These are phyloP conservation scores for Pachyrhizus erosus DNA, from an alignment of 306 rosid species.

Conservation along the genomic window DNA sequence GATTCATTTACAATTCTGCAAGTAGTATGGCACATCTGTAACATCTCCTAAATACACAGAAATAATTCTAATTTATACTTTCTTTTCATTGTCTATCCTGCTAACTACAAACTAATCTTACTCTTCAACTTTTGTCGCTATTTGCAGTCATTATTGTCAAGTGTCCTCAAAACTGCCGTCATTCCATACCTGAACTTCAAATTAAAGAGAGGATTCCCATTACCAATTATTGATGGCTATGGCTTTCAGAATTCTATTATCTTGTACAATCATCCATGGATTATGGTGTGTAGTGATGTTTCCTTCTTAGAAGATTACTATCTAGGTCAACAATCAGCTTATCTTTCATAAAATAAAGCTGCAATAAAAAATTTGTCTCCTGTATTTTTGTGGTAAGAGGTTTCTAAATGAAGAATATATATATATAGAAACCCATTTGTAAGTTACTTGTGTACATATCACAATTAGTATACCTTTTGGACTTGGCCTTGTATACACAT, in stretches of 20 bases:
- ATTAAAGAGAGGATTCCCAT: slow-evolving; percentile 62
- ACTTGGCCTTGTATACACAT: background rate
- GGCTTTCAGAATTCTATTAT: slow-evolving; percentile 59
- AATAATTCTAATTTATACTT: background rate
- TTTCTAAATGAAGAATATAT: slow-evolving; percentile 8
- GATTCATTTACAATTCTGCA: background rate
- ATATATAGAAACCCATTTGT: background rate
- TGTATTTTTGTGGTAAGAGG: slow-evolving; percentile 7
- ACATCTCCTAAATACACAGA: background rate
- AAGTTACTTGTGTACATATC: no score
- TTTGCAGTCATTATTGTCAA: slow-evolving; percentile 65
- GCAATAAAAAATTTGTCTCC: background rate
- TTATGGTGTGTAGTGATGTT: slow-evolving; percentile 64
- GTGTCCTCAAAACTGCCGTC: slow-evolving; percentile 54
- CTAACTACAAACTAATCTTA: background rate
- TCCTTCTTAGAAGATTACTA: slow-evolving; percentile 35
- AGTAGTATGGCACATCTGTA: slow-evolving; percentile 6
- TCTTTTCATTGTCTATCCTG: background rate
- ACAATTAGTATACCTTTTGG: background rate
- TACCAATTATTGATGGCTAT: slow-evolving; percentile 66
- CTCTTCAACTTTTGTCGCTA: slow-evolving; percentile 23
- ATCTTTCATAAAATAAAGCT: slow-evolving; percentile 29
- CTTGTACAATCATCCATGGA: slow-evolving; percentile 56
- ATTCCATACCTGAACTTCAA: slow-evolving; percentile 62
- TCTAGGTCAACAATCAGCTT: slow-evolving; percentile 28